Evolutionary conservation across 176 grass and related monocot genomes (phyloP), one percentile per base, ranked within the genome.

Genomic region (Zoysia japonica): DNA sequence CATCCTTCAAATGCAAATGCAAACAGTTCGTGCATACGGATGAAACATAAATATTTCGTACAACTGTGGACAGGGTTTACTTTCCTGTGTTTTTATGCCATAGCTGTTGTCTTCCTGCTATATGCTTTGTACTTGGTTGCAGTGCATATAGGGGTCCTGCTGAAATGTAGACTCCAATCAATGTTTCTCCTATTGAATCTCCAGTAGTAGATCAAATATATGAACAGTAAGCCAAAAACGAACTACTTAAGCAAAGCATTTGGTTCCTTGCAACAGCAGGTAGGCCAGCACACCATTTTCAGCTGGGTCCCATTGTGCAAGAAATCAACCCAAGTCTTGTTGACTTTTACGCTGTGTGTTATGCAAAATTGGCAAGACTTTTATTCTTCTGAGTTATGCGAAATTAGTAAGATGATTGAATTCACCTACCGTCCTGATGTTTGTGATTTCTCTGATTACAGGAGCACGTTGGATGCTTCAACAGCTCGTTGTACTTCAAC

Each of bases 401-500:
- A 28, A 28, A 19, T 19, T n/a, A 19, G 16, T 41, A 7, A 2
- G 9, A 77, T 75, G 28, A 9, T 61, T 84, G 15, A 69, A 49
- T 16, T 50, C 8, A 50, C 38, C 13, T 74, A 11, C 36, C 37
- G 40, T 57, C 2, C 9, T 75, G 6, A 19, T 61, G 15, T 15
- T 4, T 45, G 36, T 11, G 20, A 5, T 36, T 80, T 47, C 6
- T 48, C 70, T 43, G 0, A 40, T 28, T 44, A 7, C 51, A 88
- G 86, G 87, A 88, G 70, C 76, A 80, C 4, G 48, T 79, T 47
- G 87, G 87, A 42, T 46, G 39, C 69, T 79, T 28, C 17, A 60
- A 57, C 9, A n/a, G 38, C 12, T 36, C 38, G 8, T 1, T 79
- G 0, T 75, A 76, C 15, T 65, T 87, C 11, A 87, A 62, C 28